phyloP scores from a whole-genome alignment of 139 green algal species.

The Chlamydomonas sphaeroides region DNA sequence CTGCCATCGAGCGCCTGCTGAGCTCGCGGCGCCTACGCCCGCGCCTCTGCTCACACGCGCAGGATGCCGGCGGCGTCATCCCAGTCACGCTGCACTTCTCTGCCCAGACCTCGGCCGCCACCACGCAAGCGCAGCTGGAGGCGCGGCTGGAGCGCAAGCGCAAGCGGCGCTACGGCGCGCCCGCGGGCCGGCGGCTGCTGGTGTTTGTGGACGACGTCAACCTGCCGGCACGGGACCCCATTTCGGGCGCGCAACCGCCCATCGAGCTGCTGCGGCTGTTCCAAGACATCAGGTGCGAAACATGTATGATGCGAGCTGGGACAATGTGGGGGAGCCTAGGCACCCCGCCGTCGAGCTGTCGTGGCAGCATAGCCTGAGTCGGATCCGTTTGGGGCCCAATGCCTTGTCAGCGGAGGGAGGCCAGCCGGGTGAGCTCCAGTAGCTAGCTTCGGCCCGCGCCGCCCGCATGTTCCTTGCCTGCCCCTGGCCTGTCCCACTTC shows the following conservation, averaged over 20 bases:
- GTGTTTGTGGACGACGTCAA: constrained; percentile 93
- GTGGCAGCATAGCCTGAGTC: too few species aligned
- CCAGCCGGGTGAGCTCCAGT: too few species aligned
- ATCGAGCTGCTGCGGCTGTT: constrained; percentile 87
- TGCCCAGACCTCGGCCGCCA: constrained; percentile 69
- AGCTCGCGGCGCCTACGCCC: too few species aligned
- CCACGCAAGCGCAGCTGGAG: constrained; percentile 69
- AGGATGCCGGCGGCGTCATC: constrained; percentile 22
- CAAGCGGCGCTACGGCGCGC: constrained; percentile 52
- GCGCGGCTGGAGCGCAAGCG: constrained; percentile 81
- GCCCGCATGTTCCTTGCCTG: too few species aligned
- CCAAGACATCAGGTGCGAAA: constrained; percentile 74
- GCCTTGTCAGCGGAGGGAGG: too few species aligned
- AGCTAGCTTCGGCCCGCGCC: too few species aligned
- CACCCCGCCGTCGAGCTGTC: too few species aligned
- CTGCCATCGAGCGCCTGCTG: too few species aligned
- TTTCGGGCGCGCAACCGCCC: constrained; percentile 81
- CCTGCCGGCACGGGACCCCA: constrained; percentile 76
- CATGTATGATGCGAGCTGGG: too few species aligned
- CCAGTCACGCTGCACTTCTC: constrained; percentile 63
- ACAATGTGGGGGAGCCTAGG: too few species aligned
- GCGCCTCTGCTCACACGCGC: background rate
- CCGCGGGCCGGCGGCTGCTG: constrained; percentile 71
- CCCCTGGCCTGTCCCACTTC: too few species aligned
- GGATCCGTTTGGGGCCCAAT: too few species aligned